phyloP scores from a whole-genome alignment of 345 rosid genomes.

The Turnera subulata region DNA sequence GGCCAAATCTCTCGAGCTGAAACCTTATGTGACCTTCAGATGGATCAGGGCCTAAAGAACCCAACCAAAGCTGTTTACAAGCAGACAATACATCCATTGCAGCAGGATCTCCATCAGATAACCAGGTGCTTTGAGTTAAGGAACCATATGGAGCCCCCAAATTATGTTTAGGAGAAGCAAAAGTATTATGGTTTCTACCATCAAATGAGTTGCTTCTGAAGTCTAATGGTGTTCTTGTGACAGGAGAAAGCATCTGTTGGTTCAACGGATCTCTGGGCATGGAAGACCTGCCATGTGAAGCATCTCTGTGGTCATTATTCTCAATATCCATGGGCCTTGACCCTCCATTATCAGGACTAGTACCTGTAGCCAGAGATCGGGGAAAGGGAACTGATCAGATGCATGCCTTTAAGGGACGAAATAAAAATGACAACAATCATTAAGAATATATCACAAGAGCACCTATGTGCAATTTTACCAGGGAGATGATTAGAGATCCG shows the following conservation, averaged over 20 bases:
- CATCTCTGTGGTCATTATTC: conserved; percentile 59
- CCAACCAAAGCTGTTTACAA: conserved; percentile 85
- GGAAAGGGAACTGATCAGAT: conserved; percentile 23
- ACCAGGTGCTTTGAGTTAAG: conserved; percentile 52
- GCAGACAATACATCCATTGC: conserved; percentile 79
- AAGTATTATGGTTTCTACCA: conserved; percentile 44
- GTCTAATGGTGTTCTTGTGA: conserved; percentile 43
- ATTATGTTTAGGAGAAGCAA: conserved; percentile 58
- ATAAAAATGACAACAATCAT: conserved; percentile 30
- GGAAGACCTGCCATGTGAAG: conserved; percentile 57
- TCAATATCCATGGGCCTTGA: conserved; percentile 65
- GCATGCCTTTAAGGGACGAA: conserved; percentile 36
- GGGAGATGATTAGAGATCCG: conserved; percentile 29
- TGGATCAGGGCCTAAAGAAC: conserved; percentile 66
- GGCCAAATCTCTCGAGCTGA: conserved; percentile 88
- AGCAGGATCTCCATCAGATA: conserved; percentile 71
- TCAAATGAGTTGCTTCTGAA: conserved; percentile 66
- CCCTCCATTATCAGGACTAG: conserved; percentile 54
- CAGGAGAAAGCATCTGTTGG: conserved; percentile 66
- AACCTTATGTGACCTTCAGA: conserved; percentile 78
- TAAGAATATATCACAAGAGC: background rate
- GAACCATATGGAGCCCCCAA: conserved; percentile 40
- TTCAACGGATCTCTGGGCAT: conserved; percentile 49
- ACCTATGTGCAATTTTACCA: too few species aligned
- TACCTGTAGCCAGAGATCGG: conserved; percentile 49